Evolutionary conservation across 305 asterid genomes (phyloP).

Genomic region (Fraxinus baroniana): DNA sequence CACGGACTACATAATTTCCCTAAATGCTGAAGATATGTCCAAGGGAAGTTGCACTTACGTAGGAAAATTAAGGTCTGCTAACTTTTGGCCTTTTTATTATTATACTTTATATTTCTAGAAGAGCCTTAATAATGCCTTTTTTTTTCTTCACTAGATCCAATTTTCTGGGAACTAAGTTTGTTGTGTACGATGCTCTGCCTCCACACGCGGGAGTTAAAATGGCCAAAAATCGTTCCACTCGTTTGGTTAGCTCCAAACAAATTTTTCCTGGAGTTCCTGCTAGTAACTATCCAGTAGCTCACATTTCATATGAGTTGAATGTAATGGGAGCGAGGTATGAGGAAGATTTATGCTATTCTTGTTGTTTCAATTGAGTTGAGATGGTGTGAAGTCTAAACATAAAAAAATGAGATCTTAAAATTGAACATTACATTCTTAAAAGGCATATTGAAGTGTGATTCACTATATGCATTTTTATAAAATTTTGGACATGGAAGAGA

Average conservation of each 20-base stretch:
- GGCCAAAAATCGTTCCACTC: constrained; percentile 58
- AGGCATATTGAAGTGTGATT: background rate
- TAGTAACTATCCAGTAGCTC: constrained; percentile 41
- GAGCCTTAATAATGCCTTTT: constrained; percentile 14
- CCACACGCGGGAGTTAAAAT: constrained; percentile 58
- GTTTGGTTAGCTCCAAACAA: constrained; percentile 55
- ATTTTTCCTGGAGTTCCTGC: constrained; percentile 54
- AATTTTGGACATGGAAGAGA: background rate
- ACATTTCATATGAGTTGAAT: constrained; percentile 46
- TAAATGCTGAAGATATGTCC: constrained; percentile 59
- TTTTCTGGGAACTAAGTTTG: constrained; percentile 80
- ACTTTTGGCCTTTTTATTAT: background rate
- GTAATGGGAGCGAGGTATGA: constrained; percentile 73
- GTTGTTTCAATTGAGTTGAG: background rate
- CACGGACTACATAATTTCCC: constrained; percentile 77
- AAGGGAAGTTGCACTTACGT: constrained; percentile 62
- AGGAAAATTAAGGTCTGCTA: constrained; percentile 76
- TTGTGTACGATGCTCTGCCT: constrained; percentile 69
- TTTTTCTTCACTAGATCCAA: constrained; percentile 55
- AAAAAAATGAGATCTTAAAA: background rate
- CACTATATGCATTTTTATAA: background rate
- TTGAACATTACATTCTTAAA: background rate
- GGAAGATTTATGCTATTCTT: constrained; percentile 2
- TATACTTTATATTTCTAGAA: background rate
- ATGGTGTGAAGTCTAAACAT: constrained; percentile 7